These are phyloP conservation scores for Lasiosphaeriaceae sp. DNA, from an alignment of 495 filamentous ascomycete genomes.

Conservation along the genomic window DNA sequence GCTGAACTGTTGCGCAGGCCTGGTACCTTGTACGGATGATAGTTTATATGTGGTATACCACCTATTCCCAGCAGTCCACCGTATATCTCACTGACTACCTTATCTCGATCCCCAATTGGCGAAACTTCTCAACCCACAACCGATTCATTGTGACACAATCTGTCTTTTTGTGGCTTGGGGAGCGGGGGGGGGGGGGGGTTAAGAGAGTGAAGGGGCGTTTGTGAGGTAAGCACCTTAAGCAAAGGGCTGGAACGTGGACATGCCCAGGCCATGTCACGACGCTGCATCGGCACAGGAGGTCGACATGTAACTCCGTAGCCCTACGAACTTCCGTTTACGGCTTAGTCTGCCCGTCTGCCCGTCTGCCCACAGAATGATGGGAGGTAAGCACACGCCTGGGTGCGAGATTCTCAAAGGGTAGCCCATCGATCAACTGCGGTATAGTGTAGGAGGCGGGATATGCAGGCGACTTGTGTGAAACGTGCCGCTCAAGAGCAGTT, in stretches of 20 bases:
- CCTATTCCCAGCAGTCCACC: neutral
- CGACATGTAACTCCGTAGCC: conserved; percentile 20
- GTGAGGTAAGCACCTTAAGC: conserved; percentile 25
- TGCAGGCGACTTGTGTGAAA: neutral
- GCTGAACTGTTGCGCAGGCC: no score
- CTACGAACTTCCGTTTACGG: conserved; percentile 16
- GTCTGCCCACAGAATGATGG: neutral
- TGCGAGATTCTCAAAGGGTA: neutral
- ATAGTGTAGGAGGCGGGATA: neutral
- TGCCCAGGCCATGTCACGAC: neutral
- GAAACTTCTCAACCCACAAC: neutral
- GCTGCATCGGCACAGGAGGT: neutral
- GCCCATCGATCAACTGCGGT: neutral
- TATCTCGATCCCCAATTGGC: neutral
- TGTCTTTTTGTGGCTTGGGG: neutral
- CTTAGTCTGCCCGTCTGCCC: neutral
- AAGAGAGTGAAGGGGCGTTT: neutral
- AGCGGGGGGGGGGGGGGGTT: neutral
- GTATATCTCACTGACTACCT: neutral
- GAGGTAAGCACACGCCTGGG: neutral
- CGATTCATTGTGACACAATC: neutral
- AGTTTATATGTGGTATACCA: neutral
- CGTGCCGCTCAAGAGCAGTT: neutral
- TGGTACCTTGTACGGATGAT: no score
- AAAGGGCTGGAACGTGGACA: conserved; percentile 4